Conservation (phyloP, 1,284 basidiomycete species). For the Mixia osmundae region DNA sequence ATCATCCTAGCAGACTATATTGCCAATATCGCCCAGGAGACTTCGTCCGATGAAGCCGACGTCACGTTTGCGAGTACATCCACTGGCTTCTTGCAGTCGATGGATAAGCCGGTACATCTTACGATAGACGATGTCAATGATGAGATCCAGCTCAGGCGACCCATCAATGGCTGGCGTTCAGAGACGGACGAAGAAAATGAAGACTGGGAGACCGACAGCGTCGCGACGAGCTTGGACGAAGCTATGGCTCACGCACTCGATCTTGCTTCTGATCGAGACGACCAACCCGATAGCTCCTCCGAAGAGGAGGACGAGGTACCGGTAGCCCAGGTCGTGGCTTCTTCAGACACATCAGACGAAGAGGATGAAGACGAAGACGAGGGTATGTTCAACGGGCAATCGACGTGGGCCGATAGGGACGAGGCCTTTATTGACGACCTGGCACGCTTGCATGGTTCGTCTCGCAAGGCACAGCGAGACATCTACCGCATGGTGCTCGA, state of each 20-base stretch:
- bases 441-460: background rate
- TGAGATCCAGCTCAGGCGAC: background rate
- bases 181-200: slow-evolving; percentile 1
- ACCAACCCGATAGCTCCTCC: too few relatives aligned
- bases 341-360: slow-evolving; percentile 1
- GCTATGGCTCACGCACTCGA: too few relatives aligned
- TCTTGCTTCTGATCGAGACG: too few relatives aligned
- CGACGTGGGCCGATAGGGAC: slow-evolving; percentile 36
- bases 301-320: background rate
- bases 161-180: background rate
- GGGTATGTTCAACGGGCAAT: slow-evolving; percentile 20
- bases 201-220: background rate
- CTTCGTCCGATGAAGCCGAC: too few relatives aligned
- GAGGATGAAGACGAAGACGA: slow-evolving; percentile 12
- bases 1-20: too few relatives aligned
- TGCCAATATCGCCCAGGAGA: too few relatives aligned
- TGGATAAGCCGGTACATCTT: slow-evolving; percentile 3
- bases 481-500: slow-evolving; percentile 6
- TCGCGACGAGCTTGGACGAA: too few relatives aligned
- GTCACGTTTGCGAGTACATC: too few relatives aligned
- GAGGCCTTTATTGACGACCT: slow-evolving; percentile 25
- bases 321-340: background rate
- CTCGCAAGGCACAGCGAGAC: slow-evolving; percentile 15
- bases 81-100: too few relatives aligned
- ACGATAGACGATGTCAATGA: slow-evolving; percentile 4